Conservation (phyloP, 2,329 filamentous ascomycete genomes). For the Tolypocladium tundrense region DNA sequence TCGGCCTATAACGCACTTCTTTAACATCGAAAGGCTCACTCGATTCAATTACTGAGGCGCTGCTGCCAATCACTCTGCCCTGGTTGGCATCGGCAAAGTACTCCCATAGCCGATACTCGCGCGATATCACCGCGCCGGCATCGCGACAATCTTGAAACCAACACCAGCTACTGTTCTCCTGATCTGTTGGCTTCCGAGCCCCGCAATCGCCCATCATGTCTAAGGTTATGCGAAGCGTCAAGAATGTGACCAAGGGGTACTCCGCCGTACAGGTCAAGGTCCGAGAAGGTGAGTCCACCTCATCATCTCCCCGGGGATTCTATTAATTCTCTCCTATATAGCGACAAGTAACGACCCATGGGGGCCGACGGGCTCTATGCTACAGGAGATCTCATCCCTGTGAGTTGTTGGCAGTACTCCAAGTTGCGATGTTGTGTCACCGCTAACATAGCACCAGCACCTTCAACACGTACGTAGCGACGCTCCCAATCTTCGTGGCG, state of each 20-base stretch:
- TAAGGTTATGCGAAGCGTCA: conserved; percentile 92
- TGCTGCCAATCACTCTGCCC: neutral
- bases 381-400: neutral
- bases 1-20: neutral
- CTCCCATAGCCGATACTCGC: neutral
- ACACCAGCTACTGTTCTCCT: neutral
- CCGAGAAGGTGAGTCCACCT: conserved; percentile 65
- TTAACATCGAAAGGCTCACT: neutral
- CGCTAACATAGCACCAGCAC: conserved; percentile 45
- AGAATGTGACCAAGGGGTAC: conserved; percentile 99
- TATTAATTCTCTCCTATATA: conserved; percentile 25
- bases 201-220: conserved; percentile 56
- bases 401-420: conserved; percentile 30
- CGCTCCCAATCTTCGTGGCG: neutral
- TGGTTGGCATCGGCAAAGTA: neutral
- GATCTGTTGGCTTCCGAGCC: neutral
- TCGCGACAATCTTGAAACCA: neutral
- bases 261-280: conserved; percentile 96
- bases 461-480: conserved; percentile 76
- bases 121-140: neutral
- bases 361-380: conserved; percentile 67
- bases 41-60: neutral
- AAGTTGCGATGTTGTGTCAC: too few relatives aligned
- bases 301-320: neutral
- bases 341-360: conserved; percentile 98